Percentiles rank a stretch among this genome's conserved stretches.
These are phyloP conservation scores for Spinacia oleracea DNA, from an alignment of 179 eudicot genomes.

Conservation along the genomic window DNA sequence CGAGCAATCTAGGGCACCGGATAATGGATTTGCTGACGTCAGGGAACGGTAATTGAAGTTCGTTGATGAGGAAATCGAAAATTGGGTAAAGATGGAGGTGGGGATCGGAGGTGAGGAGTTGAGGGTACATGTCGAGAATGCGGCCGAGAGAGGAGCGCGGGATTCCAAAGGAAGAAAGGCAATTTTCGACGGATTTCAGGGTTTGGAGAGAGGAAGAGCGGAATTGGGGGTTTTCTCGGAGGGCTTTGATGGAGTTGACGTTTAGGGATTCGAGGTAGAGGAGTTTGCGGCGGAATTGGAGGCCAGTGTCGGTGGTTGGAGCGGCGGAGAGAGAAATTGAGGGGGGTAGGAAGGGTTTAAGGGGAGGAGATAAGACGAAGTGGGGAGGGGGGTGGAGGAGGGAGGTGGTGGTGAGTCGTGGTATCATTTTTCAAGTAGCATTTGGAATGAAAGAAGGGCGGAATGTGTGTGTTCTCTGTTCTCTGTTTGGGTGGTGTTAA, in stretches of 20 bases:
- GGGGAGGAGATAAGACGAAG: constrained; percentile 18
- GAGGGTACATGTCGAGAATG: constrained; percentile 72
- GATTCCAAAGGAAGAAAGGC: constrained; percentile 62
- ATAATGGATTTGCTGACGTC: constrained; percentile 47
- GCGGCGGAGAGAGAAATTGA: constrained; percentile 13
- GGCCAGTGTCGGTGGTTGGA: constrained; percentile 47
- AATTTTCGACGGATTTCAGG: constrained; percentile 51
- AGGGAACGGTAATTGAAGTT: constrained; percentile 44
- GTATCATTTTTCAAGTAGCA: constrained; percentile 27
- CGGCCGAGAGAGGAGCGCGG: constrained; percentile 59
- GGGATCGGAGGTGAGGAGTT: constrained; percentile 67
- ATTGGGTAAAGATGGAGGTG: constrained; percentile 58
- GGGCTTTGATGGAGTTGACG: constrained; percentile 65
- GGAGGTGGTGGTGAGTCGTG: constrained; percentile 20
- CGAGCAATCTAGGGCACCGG: constrained; percentile 72
- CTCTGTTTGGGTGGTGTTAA: too few relatives aligned
- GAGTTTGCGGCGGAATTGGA: constrained; percentile 63
- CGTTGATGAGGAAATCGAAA: constrained; percentile 61
- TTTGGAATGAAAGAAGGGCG: neutral
- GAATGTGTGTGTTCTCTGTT: too few relatives aligned
- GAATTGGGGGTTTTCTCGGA: constrained; percentile 61
- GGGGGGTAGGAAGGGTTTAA: neutral
- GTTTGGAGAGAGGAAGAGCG: constrained; percentile 57
- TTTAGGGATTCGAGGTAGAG: constrained; percentile 65
- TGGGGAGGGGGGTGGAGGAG: constrained; percentile 13